Percentiles rank a stretch among this genome's conserved stretches.
phyloP scores from a whole-genome alignment of 345 rosid species.

The Syzygium oleosum region DNA sequence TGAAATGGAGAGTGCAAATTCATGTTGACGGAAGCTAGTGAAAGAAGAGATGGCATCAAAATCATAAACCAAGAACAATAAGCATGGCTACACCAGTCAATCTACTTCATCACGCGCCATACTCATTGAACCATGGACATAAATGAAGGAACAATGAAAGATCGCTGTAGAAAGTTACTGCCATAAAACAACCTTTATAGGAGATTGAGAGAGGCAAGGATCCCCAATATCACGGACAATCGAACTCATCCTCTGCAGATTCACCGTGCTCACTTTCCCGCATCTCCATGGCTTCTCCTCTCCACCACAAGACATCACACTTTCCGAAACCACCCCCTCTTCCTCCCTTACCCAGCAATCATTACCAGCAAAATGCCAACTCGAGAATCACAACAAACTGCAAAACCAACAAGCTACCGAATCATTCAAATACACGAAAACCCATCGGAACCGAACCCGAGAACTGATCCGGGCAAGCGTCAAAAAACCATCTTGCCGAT shows the following conservation, averaged over 20 bases:
- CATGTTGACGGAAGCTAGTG: neutral
- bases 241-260: slow-evolving; percentile 65
- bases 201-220: slow-evolving; percentile 71
- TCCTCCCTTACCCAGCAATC: slow-evolving; percentile 11
- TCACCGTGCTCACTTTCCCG: slow-evolving; percentile 46
- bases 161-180: slow-evolving; percentile 22
- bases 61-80: neutral
- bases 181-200: slow-evolving; percentile 62
- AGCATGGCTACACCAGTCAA: neutral
- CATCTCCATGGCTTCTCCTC: slow-evolving; percentile 65
- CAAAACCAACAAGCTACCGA: neutral
- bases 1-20: neutral
- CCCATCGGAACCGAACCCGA: neutral
- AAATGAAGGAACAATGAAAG: neutral
- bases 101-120: neutral
- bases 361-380: slow-evolving; percentile 15
- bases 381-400: slow-evolving; percentile 7
- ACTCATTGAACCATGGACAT: neutral
- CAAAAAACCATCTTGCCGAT: neutral
- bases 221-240: slow-evolving; percentile 76
- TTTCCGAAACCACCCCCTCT: slow-evolving; percentile 3
- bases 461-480: neutral
- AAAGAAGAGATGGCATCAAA: neutral
- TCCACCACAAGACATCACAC: slow-evolving; percentile 59
- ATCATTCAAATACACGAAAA: neutral